phyloP scores from a whole-genome alignment of 2,329 filamentous ascomycete genomes.

The Penicillium occitanis region DNA sequence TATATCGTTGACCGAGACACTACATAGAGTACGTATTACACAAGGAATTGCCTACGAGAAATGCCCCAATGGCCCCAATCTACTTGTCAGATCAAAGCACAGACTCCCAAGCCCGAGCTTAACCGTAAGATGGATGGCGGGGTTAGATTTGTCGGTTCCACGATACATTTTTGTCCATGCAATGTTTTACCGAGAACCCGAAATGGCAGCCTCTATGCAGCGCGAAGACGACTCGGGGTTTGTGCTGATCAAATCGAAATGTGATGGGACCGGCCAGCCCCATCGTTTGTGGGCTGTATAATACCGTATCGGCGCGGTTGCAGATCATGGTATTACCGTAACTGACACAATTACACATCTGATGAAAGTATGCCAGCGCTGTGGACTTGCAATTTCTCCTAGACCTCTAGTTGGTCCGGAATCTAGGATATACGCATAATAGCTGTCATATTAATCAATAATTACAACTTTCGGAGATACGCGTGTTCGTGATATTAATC shows the following conservation, averaged over 20 bases:
- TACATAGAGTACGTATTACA: neutral
- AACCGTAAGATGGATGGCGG: conserved; percentile 4
- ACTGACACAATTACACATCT: neutral
- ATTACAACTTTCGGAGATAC: neutral
- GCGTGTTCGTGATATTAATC: neutral
- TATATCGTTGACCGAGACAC: neutral
- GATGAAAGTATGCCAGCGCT: neutral
- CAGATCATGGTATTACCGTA: conserved; percentile 1
- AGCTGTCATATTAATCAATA: neutral
- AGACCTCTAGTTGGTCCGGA: neutral
- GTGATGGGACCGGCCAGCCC: neutral
- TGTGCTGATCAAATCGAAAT: neutral
- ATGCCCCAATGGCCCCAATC: neutral
- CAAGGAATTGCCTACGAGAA: neutral
- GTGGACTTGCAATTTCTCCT: neutral
- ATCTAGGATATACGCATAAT: neutral
- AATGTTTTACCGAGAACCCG: conserved; percentile 12
- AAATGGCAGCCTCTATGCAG: neutral
- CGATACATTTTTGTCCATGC: neutral
- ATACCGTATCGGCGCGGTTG: neutral
- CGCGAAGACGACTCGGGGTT: neutral
- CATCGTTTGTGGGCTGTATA: neutral
- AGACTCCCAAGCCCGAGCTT: neutral
- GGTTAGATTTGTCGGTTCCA: neutral
- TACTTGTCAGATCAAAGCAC: neutral